Percentiles rank a stretch among this genome's conserved stretches.
Conservation (phyloP, 2,329 filamentous ascomycete species). For the Tolypocladium guangdongense region DNA sequence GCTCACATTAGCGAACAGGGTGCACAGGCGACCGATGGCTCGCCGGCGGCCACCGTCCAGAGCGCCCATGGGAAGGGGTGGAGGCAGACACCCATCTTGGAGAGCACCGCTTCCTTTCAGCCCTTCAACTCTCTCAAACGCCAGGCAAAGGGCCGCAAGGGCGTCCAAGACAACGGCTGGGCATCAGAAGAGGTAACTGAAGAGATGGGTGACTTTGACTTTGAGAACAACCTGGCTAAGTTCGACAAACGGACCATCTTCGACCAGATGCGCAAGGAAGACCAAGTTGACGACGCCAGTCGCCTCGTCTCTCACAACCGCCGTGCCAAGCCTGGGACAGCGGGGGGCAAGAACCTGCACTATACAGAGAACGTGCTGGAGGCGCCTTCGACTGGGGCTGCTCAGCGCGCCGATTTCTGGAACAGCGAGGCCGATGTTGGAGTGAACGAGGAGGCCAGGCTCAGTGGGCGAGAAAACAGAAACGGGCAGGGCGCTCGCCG, state of each 20-base stretch:
- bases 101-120: conserved; percentile 52
- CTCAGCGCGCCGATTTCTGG: conserved; percentile 48
- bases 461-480: conserved; percentile 38
- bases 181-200: conserved; percentile 94
- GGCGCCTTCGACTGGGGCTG: conserved; percentile 26
- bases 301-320: conserved; percentile 88
- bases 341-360: conserved; percentile 81
- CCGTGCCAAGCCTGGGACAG: conserved; percentile 54
- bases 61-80: conserved; percentile 41
- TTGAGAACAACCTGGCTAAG: conserved; percentile 77
- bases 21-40: conserved; percentile 10
- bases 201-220: conserved; percentile 91
- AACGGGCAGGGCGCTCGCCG: conserved; percentile 39
- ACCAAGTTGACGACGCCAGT: conserved; percentile 78
- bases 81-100: conserved; percentile 48
- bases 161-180: conserved; percentile 64
- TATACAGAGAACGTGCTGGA: conserved; percentile 87
- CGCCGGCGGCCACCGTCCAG: conserved; percentile 9
- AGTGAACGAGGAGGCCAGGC: conserved; percentile 31
- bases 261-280: conserved; percentile 80
- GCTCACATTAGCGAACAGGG: conserved; percentile 16
- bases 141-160: conserved; percentile 34
- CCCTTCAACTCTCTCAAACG: conserved; percentile 52
- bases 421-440: conserved; percentile 65
- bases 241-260: conserved; percentile 93